Conservation (phyloP, 345 rosid species). For the Luvunga scandens region DNA sequence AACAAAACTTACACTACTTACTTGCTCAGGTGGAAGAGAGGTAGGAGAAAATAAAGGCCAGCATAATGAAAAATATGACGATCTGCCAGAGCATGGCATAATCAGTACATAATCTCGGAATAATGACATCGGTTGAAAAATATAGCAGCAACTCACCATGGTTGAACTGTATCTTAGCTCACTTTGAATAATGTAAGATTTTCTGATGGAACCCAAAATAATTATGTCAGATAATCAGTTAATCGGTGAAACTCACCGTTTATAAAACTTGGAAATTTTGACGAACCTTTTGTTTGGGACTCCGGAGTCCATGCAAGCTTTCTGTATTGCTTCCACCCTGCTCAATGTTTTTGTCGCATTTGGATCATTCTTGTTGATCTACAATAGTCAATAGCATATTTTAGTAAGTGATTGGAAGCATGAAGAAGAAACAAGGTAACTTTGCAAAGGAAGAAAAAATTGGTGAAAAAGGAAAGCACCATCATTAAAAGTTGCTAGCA, state of each 20-base stretch:
- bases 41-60: slow-evolving; percentile 40
- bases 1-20: slow-evolving; percentile 23
- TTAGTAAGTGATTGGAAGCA: background rate
- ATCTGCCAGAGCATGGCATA: slow-evolving; percentile 32
- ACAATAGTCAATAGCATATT: background rate
- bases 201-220: slow-evolving; percentile 37
- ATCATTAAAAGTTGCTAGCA: background rate
- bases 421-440: background rate
- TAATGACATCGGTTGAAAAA: background rate
- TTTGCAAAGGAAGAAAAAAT: background rate
- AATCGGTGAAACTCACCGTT: background rate
- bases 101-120: slow-evolving; percentile 10
- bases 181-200: slow-evolving; percentile 38
- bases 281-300: slow-evolving; percentile 51
- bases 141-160: slow-evolving; percentile 27
- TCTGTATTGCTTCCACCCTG: slow-evolving; percentile 61
- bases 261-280: background rate
- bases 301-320: slow-evolving; percentile 63
- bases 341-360: slow-evolving; percentile 57
- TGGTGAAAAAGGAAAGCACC: background rate
- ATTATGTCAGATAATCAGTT: background rate
- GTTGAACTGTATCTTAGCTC: slow-evolving; percentile 22
- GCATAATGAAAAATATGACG: slow-evolving; percentile 29
- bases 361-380: slow-evolving; percentile 78
- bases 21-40: slow-evolving; percentile 27